phyloP scores from a whole-genome alignment of 306 rosid species.

The Castanea crenata region DNA sequence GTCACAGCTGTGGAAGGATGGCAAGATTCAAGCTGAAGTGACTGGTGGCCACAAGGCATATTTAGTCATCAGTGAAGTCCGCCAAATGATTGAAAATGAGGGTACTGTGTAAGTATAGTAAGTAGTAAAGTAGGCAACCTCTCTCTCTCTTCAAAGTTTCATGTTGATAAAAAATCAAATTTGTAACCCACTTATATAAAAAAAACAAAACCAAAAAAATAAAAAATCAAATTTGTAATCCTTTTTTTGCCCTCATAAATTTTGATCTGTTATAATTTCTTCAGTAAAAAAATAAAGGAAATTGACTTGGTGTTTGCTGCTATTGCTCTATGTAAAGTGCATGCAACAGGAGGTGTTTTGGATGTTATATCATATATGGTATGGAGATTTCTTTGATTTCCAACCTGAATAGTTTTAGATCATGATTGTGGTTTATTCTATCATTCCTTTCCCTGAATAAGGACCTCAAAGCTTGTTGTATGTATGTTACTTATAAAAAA shows the following conservation, averaged over 20 bases:
- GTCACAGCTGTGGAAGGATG: conserved; percentile 80
- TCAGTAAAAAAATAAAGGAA: not conserved
- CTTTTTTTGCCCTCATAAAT: not conserved
- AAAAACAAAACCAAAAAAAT: not conserved
- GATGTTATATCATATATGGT: not conserved
- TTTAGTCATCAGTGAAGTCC: conserved; percentile 64
- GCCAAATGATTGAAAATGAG: conserved; percentile 66
- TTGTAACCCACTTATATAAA: not conserved
- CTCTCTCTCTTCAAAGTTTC: not conserved
- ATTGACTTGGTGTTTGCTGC: not conserved
- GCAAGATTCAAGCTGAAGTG: conserved; percentile 73
- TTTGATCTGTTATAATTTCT: not conserved
- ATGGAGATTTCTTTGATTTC: no score
- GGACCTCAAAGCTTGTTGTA: no score
- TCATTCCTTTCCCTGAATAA: no score
- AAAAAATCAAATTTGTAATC: not conserved
- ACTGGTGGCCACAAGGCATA: conserved; percentile 76
- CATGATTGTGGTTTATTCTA: not conserved
- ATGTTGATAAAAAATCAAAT: not conserved
- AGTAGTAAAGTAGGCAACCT: not conserved
- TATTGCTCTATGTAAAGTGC: conserved; percentile 3
- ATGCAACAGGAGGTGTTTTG: not conserved
- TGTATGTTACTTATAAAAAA: no score
- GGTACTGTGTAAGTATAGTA: conserved; percentile 22
- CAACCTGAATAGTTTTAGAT: not conserved